These are phyloP conservation scores for Buddleja alternifolia DNA, from an alignment of 257 asterid genomes.

Conservation along the genomic window DNA sequence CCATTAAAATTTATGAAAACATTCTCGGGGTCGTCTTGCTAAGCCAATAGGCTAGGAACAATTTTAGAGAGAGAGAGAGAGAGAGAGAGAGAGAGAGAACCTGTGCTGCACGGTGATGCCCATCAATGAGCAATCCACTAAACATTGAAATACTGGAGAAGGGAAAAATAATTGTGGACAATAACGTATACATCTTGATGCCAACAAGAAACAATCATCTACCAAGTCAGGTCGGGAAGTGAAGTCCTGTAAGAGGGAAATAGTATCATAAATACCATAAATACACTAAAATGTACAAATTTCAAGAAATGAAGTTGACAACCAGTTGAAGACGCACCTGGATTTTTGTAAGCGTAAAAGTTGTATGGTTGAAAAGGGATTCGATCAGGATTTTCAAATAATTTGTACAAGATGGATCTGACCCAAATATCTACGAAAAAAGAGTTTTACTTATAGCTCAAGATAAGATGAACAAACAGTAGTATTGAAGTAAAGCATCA, in stretches of 20 bases:
- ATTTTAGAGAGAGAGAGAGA: slow-evolving; percentile 22
- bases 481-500: slow-evolving; percentile 22
- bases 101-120: slow-evolving; percentile 98
- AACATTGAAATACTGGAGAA: slow-evolving; percentile 76
- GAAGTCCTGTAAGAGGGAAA: slow-evolving; percentile 59
- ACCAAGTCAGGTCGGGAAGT: slow-evolving; percentile 90
- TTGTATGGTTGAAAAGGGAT: slow-evolving; percentile 85
- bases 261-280: slow-evolving; percentile 22
- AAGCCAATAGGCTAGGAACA: background rate
- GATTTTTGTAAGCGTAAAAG: slow-evolving; percentile 67
- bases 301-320: slow-evolving; percentile 22
- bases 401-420: slow-evolving; percentile 89
- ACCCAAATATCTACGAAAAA: slow-evolving; percentile 83
- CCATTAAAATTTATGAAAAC: background rate
- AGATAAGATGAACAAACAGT: slow-evolving; percentile 6
- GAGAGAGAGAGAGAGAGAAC: slow-evolving; percentile 49
- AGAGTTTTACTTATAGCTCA: slow-evolving; percentile 32
- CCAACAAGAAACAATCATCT: slow-evolving; percentile 96
- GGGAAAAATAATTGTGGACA: slow-evolving; percentile 91
- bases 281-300: slow-evolving; percentile 4
- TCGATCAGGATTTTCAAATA: slow-evolving; percentile 83
- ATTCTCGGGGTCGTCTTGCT: background rate
- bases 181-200: slow-evolving; percentile 97
- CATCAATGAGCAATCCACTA: slow-evolving; percentile 87
- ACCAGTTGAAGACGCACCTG: slow-evolving; percentile 48